Base-by-base conservation (phyloP, 345 rosid species). In the Pistacia vera region DNA sequence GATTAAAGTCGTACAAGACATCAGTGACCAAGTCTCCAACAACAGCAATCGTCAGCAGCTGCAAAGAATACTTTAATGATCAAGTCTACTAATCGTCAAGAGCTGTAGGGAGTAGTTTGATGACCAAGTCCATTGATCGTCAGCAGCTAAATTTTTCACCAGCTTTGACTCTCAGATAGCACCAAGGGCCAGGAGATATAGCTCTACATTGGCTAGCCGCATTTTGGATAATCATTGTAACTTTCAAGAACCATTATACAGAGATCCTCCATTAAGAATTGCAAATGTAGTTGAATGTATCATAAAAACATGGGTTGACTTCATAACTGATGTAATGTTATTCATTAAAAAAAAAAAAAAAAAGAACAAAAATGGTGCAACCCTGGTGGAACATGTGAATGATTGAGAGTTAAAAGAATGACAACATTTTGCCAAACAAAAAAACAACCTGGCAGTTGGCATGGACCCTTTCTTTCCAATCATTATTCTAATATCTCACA, bases 401-500 rank as follows among this genome's bases (percentile, higher is more conserved):
- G 16, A 18, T 25, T 25, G 25, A 25, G 25, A 52, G 38, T 48
- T 30, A 33, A 28, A 25, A 28, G 8, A 20, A 56, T 36, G 12
- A 14, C 0, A 38, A 36, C 57, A 48, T 46, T 46, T 60, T 20
- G 46, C 46, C 17, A 72, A 25, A 14, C 10, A 3, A 11, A 48
- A n/a, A n/a, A n/a, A n/a, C n/a, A 48, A 49, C 25, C 18, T 30
- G 18, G 44, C 54, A 62, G 46, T 41, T 41, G 18, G 57, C 17
- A 54, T 59, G 49, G 8, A 10, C 30, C 57, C 56, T 58, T 0
- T 35, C 4, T 9, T n/a, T n/a, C n/a, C 55, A 65, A 22, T 22
- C 66, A 22, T n/a, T 48, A 74, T 33, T 33, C 35, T 71, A 67
- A 36, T 12, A 71, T 78, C 59, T 71, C 66, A 60, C n/a, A 61